Conservation (phyloP, 2,329 filamentous ascomycete species). For the Rutstroemia sydowiana region DNA sequence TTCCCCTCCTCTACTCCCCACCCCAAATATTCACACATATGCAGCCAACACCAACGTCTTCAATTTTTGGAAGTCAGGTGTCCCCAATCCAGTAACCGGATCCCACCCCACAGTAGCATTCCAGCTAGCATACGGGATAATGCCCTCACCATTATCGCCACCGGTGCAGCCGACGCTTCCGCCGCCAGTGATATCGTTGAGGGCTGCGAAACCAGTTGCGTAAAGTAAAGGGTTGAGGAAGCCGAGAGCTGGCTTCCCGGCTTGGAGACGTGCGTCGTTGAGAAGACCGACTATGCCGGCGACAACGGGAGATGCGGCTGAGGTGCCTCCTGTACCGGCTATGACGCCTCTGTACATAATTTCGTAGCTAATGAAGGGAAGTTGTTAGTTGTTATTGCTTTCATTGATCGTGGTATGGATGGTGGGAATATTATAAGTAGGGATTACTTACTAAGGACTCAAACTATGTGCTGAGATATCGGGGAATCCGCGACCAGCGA, state of each 20-base stretch:
- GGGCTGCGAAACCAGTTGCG: slow-evolving; percentile 24
- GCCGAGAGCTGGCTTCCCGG: slow-evolving; percentile 36
- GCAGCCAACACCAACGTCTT: slow-evolving; percentile 11
- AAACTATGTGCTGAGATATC: slow-evolving; percentile 38
- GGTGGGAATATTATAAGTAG: background rate
- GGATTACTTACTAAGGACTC: slow-evolving; percentile 13
- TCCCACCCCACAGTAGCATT: slow-evolving; percentile 30
- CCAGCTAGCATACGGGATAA: slow-evolving; percentile 19
- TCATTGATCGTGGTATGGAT: background rate
- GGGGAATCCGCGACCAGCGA: slow-evolving; percentile 39
- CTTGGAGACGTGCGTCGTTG: slow-evolving; percentile 51
- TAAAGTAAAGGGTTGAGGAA: slow-evolving; percentile 38
- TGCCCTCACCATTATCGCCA: slow-evolving; percentile 10
- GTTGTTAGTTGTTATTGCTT: background rate
- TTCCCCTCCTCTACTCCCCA: background rate
- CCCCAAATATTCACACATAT: background rate
- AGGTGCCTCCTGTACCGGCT: slow-evolving; percentile 42
- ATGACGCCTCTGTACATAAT: no score
- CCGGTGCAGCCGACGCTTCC: slow-evolving; percentile 32
- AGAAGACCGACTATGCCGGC: slow-evolving; percentile 51
- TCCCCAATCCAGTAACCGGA: slow-evolving; percentile 33
- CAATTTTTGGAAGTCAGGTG: slow-evolving; percentile 24
- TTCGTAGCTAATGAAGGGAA: slow-evolving; percentile 9
- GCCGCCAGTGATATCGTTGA: slow-evolving; percentile 34
- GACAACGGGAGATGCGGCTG: slow-evolving; percentile 47